A percentile compares a stretch with the other conserved stretches of the same genome.
Evolutionary conservation across 148 eudicot genomes (phyloP).

Genomic region (Polygonum aviculare): DNA sequence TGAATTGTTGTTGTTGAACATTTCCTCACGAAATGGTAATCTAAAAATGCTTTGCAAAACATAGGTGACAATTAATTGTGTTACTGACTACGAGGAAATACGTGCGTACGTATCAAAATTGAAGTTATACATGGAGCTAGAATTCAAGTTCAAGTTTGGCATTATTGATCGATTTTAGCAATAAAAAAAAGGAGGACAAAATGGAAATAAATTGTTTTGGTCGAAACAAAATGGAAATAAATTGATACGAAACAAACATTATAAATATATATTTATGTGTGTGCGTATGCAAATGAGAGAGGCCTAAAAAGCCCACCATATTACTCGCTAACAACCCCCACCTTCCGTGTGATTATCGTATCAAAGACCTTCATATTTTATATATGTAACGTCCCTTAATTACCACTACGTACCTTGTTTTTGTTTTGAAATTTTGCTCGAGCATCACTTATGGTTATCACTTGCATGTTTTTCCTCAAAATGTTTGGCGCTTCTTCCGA

Average conservation of each 20-base stretch:
- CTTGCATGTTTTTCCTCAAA: neutral
- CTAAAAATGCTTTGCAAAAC: no score
- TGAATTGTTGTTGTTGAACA: no score
- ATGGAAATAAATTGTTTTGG: neutral
- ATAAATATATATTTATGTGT: no score
- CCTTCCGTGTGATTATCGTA: neutral
- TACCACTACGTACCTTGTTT: neutral
- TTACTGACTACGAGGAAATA: no score
- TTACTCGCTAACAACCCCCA: conserved; percentile 6
- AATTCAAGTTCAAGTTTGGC: neutral
- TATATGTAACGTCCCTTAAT: no score
- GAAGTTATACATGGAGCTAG: neutral
- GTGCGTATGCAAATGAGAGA: neutral
- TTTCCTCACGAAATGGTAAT: no score
- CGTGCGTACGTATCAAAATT: neutral
- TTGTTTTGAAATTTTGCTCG: neutral
- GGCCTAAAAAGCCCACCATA: conserved; percentile 6
- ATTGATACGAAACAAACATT: neutral
- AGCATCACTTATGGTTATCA: conserved; percentile 1
- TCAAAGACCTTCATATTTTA: neutral
- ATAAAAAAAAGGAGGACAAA: neutral
- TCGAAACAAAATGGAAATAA: neutral
- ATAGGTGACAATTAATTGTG: no score
- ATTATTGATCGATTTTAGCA: neutral
- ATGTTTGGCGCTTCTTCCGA: neutral